Base-by-base conservation (phyloP, 2,329 filamentous ascomycete genomes). In the Apiospora koreana region DNA sequence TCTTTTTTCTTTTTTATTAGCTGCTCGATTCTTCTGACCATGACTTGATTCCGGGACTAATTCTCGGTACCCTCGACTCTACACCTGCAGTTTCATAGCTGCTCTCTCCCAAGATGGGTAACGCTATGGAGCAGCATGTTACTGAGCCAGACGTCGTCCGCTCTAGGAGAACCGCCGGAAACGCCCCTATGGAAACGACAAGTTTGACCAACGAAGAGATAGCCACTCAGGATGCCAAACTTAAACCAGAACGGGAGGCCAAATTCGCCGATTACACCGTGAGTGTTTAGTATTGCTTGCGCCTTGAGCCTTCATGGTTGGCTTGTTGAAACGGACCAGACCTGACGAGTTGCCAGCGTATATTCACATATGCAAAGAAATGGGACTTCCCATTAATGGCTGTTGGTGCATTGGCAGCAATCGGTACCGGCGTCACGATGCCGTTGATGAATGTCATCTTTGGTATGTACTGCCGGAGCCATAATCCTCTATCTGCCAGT, bases 401-500 rank as follows among this genome's bases (percentile, higher is more conserved):
- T n/a, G 77, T 80, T 8, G 87, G 86, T 25, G 75, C 78, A 21
- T 8, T 87, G 48, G 83, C 87, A 65, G 86, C 86, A 21, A 81
- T 87, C 12, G 87, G 84, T 28, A 83, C 86, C 1, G 88, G 88
- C 69, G 78, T 85, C 62, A 80, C 81, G 77, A 67, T 90, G 65
- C 88, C 88, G 0, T 74, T 91, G 65, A 88, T 90, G 84, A 90
- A 89, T 69, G 83, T 89, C 16, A 81, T 89, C 18, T 89, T 89
- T 76, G 87, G 86, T 84, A 79, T 38, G 6, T 8, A n/a, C 31
- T 8, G 1, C 16, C 31, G 16, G 10, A 75, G 77, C 7, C 31
- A 50, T 64, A 4, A 8, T 1, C 8, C 8, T 12, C 25, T 48
- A 23, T 35, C 3, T 16, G 31, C 18, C 18, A 31, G 31, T n/a